phyloP scores from a whole-genome alignment of 805 yeast genomes.

The Nakazawaea holstii region DNA sequence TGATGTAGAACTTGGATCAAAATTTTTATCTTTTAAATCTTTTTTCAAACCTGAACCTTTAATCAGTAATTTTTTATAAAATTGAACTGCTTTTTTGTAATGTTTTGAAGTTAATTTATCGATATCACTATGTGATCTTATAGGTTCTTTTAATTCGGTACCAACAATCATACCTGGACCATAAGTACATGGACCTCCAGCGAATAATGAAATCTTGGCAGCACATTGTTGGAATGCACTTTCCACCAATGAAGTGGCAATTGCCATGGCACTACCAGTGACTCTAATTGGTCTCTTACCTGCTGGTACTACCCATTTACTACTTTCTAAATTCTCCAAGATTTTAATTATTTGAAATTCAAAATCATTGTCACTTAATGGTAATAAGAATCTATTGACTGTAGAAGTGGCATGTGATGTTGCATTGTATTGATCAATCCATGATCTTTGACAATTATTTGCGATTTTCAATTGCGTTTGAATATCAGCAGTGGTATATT shows the following conservation, averaged over 20 bases:
- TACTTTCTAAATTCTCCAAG: conserved; percentile 62
- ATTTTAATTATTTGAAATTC: conserved; percentile 80
- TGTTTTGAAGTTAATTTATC: conserved; percentile 88
- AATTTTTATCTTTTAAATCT: conserved; percentile 29
- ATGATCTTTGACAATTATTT: conserved; percentile 29
- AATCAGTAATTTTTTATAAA: conserved; percentile 68
- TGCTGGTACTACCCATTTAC: conserved; percentile 76
- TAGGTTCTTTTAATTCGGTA: conserved; percentile 87
- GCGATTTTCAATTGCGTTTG: conserved; percentile 30
- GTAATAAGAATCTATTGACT: conserved; percentile 29
- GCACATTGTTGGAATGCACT: conserved; percentile 81
- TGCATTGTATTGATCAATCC: conserved; percentile 35
- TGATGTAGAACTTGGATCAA: conserved; percentile 34
- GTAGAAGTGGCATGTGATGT: conserved; percentile 29
- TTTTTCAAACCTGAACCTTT: conserved; percentile 52
- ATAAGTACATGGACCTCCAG: conserved; percentile 94
- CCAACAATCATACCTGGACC: conserved; percentile 95
- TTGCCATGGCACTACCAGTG: conserved; percentile 86
- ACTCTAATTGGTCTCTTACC: conserved; percentile 85
- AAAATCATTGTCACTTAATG: conserved; percentile 36
- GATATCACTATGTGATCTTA: conserved; percentile 95
- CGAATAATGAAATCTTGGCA: conserved; percentile 82
- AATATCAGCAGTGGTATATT: conserved; percentile 42
- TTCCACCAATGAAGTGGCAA: conserved; percentile 79
- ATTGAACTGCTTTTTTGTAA: conserved; percentile 79